Percentiles rank a stretch among this genome's conserved stretches.
phyloP scores from a whole-genome alignment of 208 protist genomes.

The Acanthamoeba rhysodes region DNA sequence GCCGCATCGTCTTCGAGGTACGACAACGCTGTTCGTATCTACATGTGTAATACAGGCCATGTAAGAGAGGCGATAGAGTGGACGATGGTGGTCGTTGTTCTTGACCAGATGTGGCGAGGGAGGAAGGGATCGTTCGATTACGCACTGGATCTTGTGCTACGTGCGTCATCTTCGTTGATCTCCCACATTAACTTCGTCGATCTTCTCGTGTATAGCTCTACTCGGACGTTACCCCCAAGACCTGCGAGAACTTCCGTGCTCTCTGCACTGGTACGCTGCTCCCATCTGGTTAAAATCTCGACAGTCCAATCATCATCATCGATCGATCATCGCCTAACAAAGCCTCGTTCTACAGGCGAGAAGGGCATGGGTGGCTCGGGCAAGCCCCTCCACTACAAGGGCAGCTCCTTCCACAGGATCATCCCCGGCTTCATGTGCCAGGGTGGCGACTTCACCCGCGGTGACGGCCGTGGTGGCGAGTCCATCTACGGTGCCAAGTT shows the following conservation, averaged over 20 bases:
- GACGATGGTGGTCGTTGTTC: background rate
- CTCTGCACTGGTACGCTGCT: constrained; percentile 29
- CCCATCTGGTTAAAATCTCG: background rate
- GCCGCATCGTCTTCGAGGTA: constrained; percentile 94
- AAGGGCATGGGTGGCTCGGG: constrained; percentile 93
- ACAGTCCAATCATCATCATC: too few relatives aligned
- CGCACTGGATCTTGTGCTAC: background rate
- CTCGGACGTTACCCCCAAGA: constrained; percentile 87
- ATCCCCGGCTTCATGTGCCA: constrained; percentile 93
- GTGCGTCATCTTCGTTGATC: background rate
- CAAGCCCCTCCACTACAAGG: constrained; percentile 98
- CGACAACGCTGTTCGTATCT: background rate
- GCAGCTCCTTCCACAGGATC: constrained; percentile 69
- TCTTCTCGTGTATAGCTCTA: constrained; percentile 86
- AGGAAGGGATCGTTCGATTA: background rate
- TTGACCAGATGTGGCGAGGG: background rate
- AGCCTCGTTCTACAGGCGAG: constrained; percentile 93
- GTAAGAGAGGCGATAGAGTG: background rate
- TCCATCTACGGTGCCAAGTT: constrained; percentile 99
- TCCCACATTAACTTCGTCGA: background rate
- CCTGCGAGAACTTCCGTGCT: constrained; percentile 85
- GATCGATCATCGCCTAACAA: constrained; percentile 20
- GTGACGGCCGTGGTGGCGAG: constrained; percentile 98
- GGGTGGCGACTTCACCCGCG: constrained; percentile 98
- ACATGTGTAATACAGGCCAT: background rate